Conservation (phyloP, 306 rosid genomes). For the Dryas alaskensis region DNA sequence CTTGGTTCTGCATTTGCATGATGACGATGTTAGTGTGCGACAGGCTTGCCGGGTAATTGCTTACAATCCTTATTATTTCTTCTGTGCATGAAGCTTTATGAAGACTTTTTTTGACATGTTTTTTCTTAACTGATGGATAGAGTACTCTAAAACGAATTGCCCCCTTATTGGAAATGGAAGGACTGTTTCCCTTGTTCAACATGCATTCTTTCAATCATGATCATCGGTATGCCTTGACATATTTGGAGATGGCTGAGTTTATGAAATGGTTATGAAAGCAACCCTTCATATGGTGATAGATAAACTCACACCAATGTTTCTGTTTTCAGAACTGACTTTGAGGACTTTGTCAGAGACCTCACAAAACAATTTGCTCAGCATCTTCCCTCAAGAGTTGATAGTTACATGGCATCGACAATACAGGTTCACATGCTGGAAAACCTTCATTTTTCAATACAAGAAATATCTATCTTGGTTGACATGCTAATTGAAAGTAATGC, state of each 20-base stretch:
- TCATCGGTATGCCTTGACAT: slow-evolving; percentile 56
- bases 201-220: slow-evolving; percentile 75
- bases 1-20: slow-evolving; percentile 82
- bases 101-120: slow-evolving; percentile 19
- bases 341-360: slow-evolving; percentile 73
- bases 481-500: background rate
- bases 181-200: slow-evolving; percentile 48
- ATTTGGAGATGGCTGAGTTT: slow-evolving; percentile 17
- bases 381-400: slow-evolving; percentile 78
- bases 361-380: slow-evolving; percentile 68
- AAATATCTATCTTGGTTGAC: background rate
- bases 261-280: background rate
- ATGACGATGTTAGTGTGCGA: slow-evolving; percentile 68
- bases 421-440: slow-evolving; percentile 49
- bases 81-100: slow-evolving; percentile 11
- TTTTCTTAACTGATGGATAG: slow-evolving; percentile 34
- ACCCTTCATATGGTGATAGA: background rate
- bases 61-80: slow-evolving; percentile 28
- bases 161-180: slow-evolving; percentile 69
- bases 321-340: slow-evolving; percentile 72
- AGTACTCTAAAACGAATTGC: slow-evolving; percentile 64
- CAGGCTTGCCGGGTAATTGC: slow-evolving; percentile 91
- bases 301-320: slow-evolving; percentile 10
- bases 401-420: slow-evolving; percentile 72
- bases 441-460: background rate